A percentile compares a stretch with the other conserved stretches of the same genome.
These are phyloP conservation scores for Pugionium cornutum DNA, from an alignment of 345 rosid genomes.

Conservation along the genomic window DNA sequence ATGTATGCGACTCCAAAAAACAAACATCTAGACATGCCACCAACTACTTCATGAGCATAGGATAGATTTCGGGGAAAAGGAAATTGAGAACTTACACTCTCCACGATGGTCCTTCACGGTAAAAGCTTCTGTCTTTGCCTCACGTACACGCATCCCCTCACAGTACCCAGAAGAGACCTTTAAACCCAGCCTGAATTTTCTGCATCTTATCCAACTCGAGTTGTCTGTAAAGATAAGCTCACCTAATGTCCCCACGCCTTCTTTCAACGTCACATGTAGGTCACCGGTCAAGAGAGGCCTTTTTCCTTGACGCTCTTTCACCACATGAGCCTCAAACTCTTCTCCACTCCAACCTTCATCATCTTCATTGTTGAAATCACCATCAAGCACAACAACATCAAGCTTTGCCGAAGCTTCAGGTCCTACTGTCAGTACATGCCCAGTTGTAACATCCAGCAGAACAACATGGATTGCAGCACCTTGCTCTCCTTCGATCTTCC, in stretches of 20 bases:
- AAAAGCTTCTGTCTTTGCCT: conserved; percentile 96
- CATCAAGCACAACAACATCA: conserved; percentile 90
- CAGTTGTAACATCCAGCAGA: conserved; percentile 62
- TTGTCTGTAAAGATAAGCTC: conserved; percentile 91
- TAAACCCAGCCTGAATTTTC: conserved; percentile 93
- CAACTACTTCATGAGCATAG: neutral
- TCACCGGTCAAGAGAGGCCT: conserved; percentile 92
- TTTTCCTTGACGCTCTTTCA: conserved; percentile 95
- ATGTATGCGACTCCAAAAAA: neutral
- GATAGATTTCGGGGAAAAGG: neutral
- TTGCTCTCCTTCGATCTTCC: conserved; percentile 96
- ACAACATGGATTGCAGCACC: conserved; percentile 84
- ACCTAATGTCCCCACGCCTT: conserved; percentile 94
- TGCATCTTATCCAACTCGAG: conserved; percentile 97
- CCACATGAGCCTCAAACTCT: conserved; percentile 83
- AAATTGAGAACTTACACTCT: conserved; percentile 63
- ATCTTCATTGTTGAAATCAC: conserved; percentile 88
- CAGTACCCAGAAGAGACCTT: conserved; percentile 67
- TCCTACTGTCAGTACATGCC: conserved; percentile 70
- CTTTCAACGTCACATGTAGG: conserved; percentile 77
- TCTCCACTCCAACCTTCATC: conserved; percentile 80
- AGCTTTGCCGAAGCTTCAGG: conserved; percentile 72
- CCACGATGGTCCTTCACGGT: conserved; percentile 98
- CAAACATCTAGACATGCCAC: neutral
- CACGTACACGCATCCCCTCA: conserved; percentile 76